Conservation (phyloP, 441 rosid species). For the Eugenia klotzschiana region DNA sequence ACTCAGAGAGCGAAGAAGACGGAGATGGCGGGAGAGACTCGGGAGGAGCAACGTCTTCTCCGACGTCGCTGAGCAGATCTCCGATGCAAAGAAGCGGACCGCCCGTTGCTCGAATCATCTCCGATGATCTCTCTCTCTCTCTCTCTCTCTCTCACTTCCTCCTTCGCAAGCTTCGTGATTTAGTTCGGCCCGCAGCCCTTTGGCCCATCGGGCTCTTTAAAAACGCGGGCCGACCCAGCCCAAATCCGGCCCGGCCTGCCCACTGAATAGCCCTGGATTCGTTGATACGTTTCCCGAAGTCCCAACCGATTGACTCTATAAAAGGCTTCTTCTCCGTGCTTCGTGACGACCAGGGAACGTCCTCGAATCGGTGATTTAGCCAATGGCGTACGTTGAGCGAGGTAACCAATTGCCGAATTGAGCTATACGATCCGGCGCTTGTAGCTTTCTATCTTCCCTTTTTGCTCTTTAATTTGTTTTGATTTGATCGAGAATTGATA, state of each 20-base stretch:
- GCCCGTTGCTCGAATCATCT: conserved; percentile 61
- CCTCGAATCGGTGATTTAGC: background rate
- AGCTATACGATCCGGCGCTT: background rate
- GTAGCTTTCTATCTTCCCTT: background rate
- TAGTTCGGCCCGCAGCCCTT: background rate
- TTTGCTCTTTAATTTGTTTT: background rate
- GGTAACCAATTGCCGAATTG: conserved; percentile 13
- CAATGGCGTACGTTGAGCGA: conserved; percentile 64
- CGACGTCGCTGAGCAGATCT: conserved; percentile 75
- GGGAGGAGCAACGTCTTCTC: conserved; percentile 16
- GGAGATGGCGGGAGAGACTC: conserved; percentile 5
- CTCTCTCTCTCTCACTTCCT: background rate
- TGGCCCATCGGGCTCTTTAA: background rate
- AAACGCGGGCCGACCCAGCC: background rate
- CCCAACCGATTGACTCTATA: background rate
- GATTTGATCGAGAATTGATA: background rate
- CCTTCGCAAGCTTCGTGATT: background rate
- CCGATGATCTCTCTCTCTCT: background rate
- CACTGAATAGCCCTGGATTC: no score
- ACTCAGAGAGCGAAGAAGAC: conserved; percentile 4
- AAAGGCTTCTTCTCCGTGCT: background rate
- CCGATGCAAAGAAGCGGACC: conserved; percentile 78
- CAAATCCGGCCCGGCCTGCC: background rate
- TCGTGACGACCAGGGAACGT: background rate
- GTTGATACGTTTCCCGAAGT: no score